phyloP scores from a whole-genome alignment of 2,329 filamentous ascomycete genomes.

The Malbranchea zuffiana region DNA sequence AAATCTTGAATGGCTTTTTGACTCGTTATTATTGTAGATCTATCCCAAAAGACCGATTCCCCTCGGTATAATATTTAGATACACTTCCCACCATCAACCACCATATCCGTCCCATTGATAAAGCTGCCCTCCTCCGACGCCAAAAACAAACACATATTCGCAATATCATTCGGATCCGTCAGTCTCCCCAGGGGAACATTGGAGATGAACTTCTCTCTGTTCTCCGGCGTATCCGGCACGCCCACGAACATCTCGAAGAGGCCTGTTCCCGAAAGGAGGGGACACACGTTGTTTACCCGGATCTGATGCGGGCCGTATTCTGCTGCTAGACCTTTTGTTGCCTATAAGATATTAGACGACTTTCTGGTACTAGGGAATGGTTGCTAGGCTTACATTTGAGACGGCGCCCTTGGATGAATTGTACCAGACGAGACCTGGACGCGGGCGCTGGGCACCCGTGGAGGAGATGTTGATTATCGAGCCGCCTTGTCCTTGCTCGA shows the following conservation, averaged over 20 bases:
- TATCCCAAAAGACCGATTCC: too few relatives aligned
- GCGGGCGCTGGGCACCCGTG: slow-evolving; percentile 33
- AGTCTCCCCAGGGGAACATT: slow-evolving; percentile 36
- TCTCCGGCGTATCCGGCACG: slow-evolving; percentile 36
- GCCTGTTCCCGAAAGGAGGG: slow-evolving; percentile 55
- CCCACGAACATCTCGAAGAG: slow-evolving; percentile 42
- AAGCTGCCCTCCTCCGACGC: slow-evolving; percentile 62
- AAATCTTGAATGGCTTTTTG: too few relatives aligned
- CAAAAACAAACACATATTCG: slow-evolving; percentile 58
- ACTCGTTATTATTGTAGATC: too few relatives aligned
- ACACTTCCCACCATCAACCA: slow-evolving; percentile 48
- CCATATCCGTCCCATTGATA: slow-evolving; percentile 60
- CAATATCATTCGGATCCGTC: slow-evolving; percentile 49
- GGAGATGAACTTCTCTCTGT: slow-evolving; percentile 34
- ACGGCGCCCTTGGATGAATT: slow-evolving; percentile 37
- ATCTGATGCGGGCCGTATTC: slow-evolving; percentile 64
- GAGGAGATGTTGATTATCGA: slow-evolving; percentile 37
- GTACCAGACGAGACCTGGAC: slow-evolving; percentile 38
- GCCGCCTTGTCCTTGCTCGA: slow-evolving; percentile 32
- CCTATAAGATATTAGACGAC: slow-evolving; percentile 24
- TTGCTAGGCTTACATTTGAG: slow-evolving; percentile 27
- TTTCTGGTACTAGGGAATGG: not conserved
- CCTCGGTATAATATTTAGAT: slow-evolving; percentile 21
- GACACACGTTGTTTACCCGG: slow-evolving; percentile 61
- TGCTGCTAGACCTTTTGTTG: slow-evolving; percentile 56